Conservation (phyloP, 2,329 filamentous ascomycete genomes). For the Fusarium sambucinum region DNA sequence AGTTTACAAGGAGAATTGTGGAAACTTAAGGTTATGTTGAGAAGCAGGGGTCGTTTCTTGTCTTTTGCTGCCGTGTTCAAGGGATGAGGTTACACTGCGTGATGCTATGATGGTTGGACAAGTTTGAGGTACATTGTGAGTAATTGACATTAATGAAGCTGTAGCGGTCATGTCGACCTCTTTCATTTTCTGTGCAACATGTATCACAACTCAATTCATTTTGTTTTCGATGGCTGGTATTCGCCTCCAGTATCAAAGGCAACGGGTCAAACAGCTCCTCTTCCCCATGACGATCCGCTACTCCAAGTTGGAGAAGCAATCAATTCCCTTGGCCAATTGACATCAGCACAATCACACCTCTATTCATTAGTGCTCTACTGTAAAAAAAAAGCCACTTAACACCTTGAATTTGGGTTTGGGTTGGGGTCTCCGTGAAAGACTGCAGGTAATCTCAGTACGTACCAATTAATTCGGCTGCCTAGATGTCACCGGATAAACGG, state of each 20-base stretch:
- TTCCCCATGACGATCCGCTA: slow-evolving; percentile 17
- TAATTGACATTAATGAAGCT: background rate
- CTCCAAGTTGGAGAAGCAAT: slow-evolving; percentile 20
- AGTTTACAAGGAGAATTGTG: slow-evolving; percentile 5
- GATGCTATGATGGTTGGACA: slow-evolving; percentile 6
- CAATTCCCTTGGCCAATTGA: background rate
- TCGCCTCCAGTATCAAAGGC: background rate
- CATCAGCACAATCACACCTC: background rate
- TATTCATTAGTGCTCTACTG: background rate
- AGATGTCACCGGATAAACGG: slow-evolving; percentile 35
- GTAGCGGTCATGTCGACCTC: background rate
- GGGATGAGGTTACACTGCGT: slow-evolving; percentile 17
- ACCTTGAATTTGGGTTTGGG: slow-evolving; percentile 16
- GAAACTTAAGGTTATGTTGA: slow-evolving; percentile 17
- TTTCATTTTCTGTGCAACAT: background rate
- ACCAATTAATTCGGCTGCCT: slow-evolving; percentile 34
- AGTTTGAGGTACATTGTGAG: background rate
- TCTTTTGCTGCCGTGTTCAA: background rate
- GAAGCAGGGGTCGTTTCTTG: slow-evolving; percentile 16
- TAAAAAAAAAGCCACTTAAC: slow-evolving; percentile 22
- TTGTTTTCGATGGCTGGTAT: background rate
- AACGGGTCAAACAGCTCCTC: slow-evolving; percentile 4
- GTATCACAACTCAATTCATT: background rate
- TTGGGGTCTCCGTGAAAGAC: background rate
- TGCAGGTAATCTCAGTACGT: slow-evolving; percentile 8